Conservation (phyloP, 176 grass and related monocot species). For the Tillandsia fasciculata region DNA sequence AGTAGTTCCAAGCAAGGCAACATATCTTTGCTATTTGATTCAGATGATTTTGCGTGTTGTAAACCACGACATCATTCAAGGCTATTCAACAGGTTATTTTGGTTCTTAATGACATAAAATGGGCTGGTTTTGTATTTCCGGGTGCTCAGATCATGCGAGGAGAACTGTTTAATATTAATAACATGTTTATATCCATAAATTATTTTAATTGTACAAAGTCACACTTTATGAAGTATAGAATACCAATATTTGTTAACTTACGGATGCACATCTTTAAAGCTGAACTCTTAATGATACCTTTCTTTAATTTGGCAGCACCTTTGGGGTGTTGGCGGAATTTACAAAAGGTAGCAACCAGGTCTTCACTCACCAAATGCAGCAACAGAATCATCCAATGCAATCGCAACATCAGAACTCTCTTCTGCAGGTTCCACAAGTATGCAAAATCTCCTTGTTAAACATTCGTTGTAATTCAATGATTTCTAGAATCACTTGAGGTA, state of each 20-base stretch:
- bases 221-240: slow-evolving; percentile 6
- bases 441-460: slow-evolving; percentile 14
- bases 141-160: not conserved
- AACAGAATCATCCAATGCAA: slow-evolving; percentile 52
- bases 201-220: not conserved
- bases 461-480: slow-evolving; percentile 9
- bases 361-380: slow-evolving; percentile 51
- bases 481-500: slow-evolving; percentile 9
- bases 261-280: not conserved
- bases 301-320: slow-evolving; percentile 49
- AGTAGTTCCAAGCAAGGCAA: too few species aligned
- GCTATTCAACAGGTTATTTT: too few species aligned
- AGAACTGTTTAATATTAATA: not conserved
- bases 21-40: too few species aligned
- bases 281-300: slow-evolving; percentile 5
- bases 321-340: slow-evolving; percentile 61
- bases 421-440: slow-evolving; percentile 64
- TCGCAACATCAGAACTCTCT: slow-evolving; percentile 61
- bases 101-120: too few species aligned
- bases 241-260: slow-evolving; percentile 15
- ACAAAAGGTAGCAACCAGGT: slow-evolving; percentile 60
- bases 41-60: too few species aligned
- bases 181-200: slow-evolving; percentile 1
- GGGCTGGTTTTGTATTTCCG: not conserved
- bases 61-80: too few species aligned